phyloP scores from a whole-genome alignment of 1,284 basidiomycete genomes.

The Moesziomyces aphidis region DNA sequence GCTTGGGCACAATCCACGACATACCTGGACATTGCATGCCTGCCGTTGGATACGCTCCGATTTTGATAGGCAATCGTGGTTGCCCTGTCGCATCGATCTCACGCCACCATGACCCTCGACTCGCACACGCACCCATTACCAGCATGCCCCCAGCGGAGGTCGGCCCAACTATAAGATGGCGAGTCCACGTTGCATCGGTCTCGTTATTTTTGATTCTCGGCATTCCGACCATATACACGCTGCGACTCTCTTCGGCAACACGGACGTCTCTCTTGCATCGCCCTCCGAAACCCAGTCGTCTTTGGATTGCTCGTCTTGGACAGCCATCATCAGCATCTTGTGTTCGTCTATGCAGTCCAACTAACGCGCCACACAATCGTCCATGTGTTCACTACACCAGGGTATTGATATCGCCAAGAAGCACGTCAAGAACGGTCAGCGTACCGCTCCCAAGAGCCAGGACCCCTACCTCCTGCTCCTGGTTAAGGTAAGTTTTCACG shows the following conservation, averaged over 20 bases:
- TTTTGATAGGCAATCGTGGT: too few species aligned
- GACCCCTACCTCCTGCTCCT: slow-evolving; percentile 98
- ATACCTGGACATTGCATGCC: too few species aligned
- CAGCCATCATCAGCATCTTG: neutral
- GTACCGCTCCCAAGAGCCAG: slow-evolving; percentile 96
- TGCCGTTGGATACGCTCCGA: too few species aligned
- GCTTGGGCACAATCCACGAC: too few species aligned
- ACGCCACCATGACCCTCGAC: too few species aligned
- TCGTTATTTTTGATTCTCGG: too few species aligned
- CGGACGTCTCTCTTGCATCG: neutral
- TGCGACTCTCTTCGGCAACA: neutral
- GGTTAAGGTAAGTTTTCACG: slow-evolving; percentile 81
- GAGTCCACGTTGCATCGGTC: too few species aligned
- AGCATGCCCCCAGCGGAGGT: too few species aligned
- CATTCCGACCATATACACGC: neutral
- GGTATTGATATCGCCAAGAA: slow-evolving; percentile 98
- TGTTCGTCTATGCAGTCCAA: slow-evolving; percentile 8
- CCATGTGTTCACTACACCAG: slow-evolving; percentile 69
- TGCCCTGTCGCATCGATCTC: too few species aligned
- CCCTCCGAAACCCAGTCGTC: neutral
- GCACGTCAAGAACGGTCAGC: slow-evolving; percentile 98
- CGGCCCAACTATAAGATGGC: too few species aligned
- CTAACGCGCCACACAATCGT: slow-evolving; percentile 13
- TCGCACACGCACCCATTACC: too few species aligned
- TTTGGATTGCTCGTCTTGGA: slow-evolving; percentile 10